Evolutionary conservation across 2,329 filamentous ascomycete genomes (phyloP).

Genomic region (Colletotrichum tamarilloi): DNA sequence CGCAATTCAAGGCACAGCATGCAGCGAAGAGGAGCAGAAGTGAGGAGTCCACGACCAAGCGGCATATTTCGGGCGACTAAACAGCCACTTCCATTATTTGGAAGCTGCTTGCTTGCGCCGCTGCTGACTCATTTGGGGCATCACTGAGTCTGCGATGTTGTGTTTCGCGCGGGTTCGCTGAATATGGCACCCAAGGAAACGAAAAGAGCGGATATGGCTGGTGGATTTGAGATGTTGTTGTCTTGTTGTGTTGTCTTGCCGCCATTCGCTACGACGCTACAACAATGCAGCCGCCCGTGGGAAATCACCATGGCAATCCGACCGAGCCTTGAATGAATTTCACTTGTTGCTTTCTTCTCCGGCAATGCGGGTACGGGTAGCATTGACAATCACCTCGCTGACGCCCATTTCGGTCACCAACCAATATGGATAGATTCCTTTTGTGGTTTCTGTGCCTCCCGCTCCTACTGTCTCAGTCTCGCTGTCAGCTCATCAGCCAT

Average conservation of each 20-base stretch:
- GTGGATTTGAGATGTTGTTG: slow-evolving; percentile 9
- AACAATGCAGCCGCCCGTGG: slow-evolving; percentile 8
- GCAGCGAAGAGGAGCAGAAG: slow-evolving; percentile 17
- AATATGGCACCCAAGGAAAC: neutral
- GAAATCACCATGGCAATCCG: slow-evolving; percentile 27
- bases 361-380: slow-evolving; percentile 13
- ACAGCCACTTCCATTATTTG: neutral
- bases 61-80: neutral
- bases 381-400: neutral
- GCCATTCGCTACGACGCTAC: slow-evolving; percentile 25
- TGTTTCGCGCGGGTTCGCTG: neutral
- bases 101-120: neutral
- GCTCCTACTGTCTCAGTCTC: neutral
- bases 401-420: neutral
- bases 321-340: neutral
- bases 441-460: slow-evolving; percentile 8
- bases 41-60: slow-evolving; percentile 4
- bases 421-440: neutral
- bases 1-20: slow-evolving; percentile 4
- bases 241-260: slow-evolving; percentile 31
- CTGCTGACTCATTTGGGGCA: neutral
- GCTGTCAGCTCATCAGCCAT: neutral
- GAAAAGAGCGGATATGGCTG: neutral
- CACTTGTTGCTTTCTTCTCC: neutral
- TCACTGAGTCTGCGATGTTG: neutral